Percentiles rank a stretch among this genome's conserved stretches.
Conservation (phyloP, 2,329 filamentous ascomycete genomes). For the Fusarium graminum region DNA sequence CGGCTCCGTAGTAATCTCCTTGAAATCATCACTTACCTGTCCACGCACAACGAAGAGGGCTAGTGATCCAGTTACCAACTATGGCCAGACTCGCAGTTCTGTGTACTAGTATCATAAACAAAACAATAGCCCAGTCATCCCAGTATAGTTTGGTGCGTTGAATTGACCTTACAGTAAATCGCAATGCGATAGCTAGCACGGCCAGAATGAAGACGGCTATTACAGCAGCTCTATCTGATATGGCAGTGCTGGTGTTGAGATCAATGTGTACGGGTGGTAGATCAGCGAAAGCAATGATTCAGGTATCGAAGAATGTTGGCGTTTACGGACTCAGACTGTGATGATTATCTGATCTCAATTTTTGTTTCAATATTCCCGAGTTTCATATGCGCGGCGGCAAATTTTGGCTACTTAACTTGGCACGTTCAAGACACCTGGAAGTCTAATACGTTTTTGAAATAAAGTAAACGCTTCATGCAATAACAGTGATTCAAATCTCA, state of each 20-base stretch:
- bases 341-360: too few relatives aligned
- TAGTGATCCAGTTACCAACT: not conserved
- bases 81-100: constrained; percentile 20
- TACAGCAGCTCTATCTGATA: constrained; percentile 10
- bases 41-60: too few relatives aligned
- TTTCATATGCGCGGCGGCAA: too few relatives aligned
- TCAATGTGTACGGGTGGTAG: constrained; percentile 2
- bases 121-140: constrained; percentile 28
- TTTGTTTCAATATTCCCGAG: too few relatives aligned
- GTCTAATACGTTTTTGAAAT: too few relatives aligned
- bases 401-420: too few relatives aligned
- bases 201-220: constrained; percentile 14
- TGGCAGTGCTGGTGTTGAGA: constrained; percentile 7
- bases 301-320: not conserved
- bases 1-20: constrained; percentile 19
- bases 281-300: constrained; percentile 14
- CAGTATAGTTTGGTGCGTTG: constrained; percentile 6
- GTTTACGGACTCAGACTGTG: too few relatives aligned
- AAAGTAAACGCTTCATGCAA: too few relatives aligned
- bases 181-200: not conserved
- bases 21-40: not conserved
- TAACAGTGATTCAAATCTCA: too few relatives aligned
- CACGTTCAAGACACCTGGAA: too few relatives aligned
- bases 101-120: constrained; percentile 13
- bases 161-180: constrained; percentile 13